Conservation (phyloP, 768 basidiomycete species). For the Rhodotorula paludigena region DNA sequence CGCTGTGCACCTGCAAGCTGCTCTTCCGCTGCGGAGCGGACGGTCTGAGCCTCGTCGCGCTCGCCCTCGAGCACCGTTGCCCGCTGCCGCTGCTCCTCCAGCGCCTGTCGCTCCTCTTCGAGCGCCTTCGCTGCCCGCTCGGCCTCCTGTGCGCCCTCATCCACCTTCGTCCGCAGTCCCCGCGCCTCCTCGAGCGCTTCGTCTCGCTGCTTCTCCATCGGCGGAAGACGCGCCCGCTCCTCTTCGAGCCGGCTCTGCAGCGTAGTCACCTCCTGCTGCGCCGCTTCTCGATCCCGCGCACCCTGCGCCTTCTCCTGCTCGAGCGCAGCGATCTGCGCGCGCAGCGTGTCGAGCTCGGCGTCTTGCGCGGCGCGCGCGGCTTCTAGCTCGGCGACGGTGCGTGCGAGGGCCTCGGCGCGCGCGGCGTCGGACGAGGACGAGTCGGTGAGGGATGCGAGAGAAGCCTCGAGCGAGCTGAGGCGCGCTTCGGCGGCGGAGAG, state of each 20-base stretch:
- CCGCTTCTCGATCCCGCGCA: background rate
- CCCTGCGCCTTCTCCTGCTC: too few relatives aligned
- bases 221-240: background rate
- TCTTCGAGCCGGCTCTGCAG: background rate
- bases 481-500: conserved; percentile 8
- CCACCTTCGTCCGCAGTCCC: background rate
- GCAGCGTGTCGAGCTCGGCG: too few relatives aligned
- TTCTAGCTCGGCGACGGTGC: conserved; percentile 23
- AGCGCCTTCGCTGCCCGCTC: too few relatives aligned
- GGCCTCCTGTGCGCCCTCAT: too few relatives aligned
- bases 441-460: conserved; percentile 17
- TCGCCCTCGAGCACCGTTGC: background rate
- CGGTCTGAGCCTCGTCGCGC: background rate
- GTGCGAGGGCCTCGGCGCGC: conserved; percentile 18
- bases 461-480: conserved; percentile 19
- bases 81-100: background rate
- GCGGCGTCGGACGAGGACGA: conserved; percentile 14
- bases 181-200: background rate
- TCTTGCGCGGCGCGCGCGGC: conserved; percentile 11
- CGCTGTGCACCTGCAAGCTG: background rate
- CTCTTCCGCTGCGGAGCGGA: background rate
- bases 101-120: background rate
- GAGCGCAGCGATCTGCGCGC: background rate
- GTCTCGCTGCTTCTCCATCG: background rate
- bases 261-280: background rate